A percentile compares a stretch with the other conserved stretches of the same genome.
These are phyloP conservation scores for Arabidopsis suecica DNA, from an alignment of 345 rosid genomes.

Conservation along the genomic window DNA sequence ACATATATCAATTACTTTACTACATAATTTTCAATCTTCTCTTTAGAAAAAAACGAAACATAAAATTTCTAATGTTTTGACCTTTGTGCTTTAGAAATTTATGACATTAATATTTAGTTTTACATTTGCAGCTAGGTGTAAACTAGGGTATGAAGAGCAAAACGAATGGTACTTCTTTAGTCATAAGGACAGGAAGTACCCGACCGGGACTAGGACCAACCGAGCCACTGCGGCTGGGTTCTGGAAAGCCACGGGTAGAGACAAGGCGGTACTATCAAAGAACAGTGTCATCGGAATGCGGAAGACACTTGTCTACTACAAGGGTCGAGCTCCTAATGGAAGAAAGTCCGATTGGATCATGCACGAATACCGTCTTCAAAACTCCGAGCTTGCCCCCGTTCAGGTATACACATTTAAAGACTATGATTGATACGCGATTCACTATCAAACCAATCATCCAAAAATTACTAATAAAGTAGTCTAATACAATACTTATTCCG, in stretches of 20 bases:
- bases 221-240: slow-evolving; percentile 92
- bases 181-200: slow-evolving; percentile 95
- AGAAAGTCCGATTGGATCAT: slow-evolving; percentile 92
- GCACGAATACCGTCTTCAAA: slow-evolving; percentile 94
- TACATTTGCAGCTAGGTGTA: slow-evolving; percentile 66
- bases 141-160: slow-evolving; percentile 82
- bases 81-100: neutral
- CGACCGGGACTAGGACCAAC: slow-evolving; percentile 91
- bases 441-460: neutral
- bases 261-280: slow-evolving; percentile 85
- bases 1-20: neutral
- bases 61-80: neutral
- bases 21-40: slow-evolving; percentile 3
- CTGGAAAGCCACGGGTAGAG: slow-evolving; percentile 98
- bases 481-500: too few relatives aligned
- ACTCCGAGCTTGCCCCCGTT: slow-evolving; percentile 66
- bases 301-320: slow-evolving; percentile 90
- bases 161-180: slow-evolving; percentile 97
- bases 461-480: neutral
- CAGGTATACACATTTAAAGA: slow-evolving; percentile 55
- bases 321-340: slow-evolving; percentile 95
- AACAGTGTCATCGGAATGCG: slow-evolving; percentile 87
- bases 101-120: slow-evolving; percentile 20
- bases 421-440: neutral
- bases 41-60: too few relatives aligned